These are phyloP conservation scores for Gyrodon lividus DNA, from an alignment of 768 basidiomycete genomes.

Conservation along the genomic window DNA sequence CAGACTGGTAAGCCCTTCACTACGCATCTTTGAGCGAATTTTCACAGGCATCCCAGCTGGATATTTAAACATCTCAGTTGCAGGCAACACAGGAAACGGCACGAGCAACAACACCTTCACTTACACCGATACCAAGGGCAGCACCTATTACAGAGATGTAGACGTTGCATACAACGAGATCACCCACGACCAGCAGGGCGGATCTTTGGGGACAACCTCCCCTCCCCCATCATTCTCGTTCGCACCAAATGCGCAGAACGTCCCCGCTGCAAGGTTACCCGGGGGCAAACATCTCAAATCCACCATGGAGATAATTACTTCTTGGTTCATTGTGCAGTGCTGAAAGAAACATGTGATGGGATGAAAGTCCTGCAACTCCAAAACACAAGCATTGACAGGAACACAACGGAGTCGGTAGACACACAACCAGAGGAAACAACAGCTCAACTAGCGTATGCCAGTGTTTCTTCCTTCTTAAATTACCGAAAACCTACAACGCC, in stretches of 20 bases:
- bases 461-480: constrained; percentile 1
- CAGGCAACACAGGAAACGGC: constrained; percentile 62
- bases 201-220: constrained; percentile 39
- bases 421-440: neutral
- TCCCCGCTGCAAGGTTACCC: constrained; percentile 34
- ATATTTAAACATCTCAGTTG: constrained; percentile 43
- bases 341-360: neutral
- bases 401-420: too few relatives aligned
- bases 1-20: constrained; percentile 44
- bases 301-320: neutral
- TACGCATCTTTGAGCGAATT: neutral
- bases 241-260: neutral
- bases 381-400: neutral
- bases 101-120: constrained; percentile 67
- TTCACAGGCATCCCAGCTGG: constrained; percentile 38
- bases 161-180: constrained; percentile 61
- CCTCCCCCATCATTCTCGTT: constrained; percentile 7
- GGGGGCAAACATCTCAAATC: constrained; percentile 25
- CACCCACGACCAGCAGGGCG: constrained; percentile 55
- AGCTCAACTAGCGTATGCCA: neutral
- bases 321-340: neutral
- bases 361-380: neutral
- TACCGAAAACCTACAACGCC: constrained; percentile 17
- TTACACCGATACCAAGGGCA: constrained; percentile 57
- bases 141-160: constrained; percentile 63